Conservation (phyloP, 805 yeast genomes). For the Lipomyces yamadae region DNA sequence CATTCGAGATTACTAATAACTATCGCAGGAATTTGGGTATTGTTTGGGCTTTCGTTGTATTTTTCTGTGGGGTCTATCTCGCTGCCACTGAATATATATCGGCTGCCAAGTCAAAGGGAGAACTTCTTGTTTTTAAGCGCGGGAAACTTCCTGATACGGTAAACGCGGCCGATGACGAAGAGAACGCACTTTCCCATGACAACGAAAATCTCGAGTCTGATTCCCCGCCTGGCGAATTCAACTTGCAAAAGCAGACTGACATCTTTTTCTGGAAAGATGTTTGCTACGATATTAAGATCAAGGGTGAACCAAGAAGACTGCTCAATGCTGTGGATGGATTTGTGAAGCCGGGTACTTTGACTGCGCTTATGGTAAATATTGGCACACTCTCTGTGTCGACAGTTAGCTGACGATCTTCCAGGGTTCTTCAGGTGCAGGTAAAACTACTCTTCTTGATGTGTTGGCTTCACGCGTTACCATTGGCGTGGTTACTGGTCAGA, state of each 20-base stretch:
- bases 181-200: constrained; percentile 19
- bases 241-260: constrained; percentile 44
- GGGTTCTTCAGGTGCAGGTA: constrained; percentile 88
- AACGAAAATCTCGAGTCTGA: constrained; percentile 22
- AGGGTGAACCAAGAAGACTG: constrained; percentile 63
- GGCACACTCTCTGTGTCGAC: constrained; percentile 1
- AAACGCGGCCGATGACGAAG: constrained; percentile 28
- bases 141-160: constrained; percentile 28
- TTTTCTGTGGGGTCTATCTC: constrained; percentile 61
- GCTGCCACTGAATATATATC: constrained; percentile 59
- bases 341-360: constrained; percentile 82
- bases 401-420: background rate
- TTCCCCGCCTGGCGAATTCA: constrained; percentile 19
- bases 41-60: constrained; percentile 57
- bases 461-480: constrained; percentile 70
- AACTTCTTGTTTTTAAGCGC: constrained; percentile 31
- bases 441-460: constrained; percentile 70
- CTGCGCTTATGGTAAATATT: constrained; percentile 63
- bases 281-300: constrained; percentile 69
- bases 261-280: constrained; percentile 81
- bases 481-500: constrained; percentile 75
- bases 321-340: constrained; percentile 74
- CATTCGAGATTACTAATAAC: background rate
- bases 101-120: constrained; percentile 37
- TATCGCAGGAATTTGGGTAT: constrained; percentile 61